phyloP scores from a whole-genome alignment of 1,284 basidiomycete species.

The Veloboletus limbatus region DNA sequence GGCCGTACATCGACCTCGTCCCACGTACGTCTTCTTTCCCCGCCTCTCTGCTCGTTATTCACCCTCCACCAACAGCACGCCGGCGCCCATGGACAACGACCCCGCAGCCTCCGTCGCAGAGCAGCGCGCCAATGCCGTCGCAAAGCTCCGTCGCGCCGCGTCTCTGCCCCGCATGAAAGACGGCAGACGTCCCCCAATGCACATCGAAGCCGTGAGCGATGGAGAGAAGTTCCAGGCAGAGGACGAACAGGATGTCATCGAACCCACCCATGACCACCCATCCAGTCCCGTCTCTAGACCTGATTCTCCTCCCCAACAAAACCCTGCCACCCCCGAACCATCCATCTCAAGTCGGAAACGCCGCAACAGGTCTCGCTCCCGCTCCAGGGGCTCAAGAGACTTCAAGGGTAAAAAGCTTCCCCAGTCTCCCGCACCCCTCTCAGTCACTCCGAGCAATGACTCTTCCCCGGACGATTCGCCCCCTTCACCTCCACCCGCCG shows the following conservation, averaged over 20 bases:
- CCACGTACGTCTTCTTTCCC: accelerated
- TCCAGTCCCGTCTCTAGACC: constrained; percentile 19
- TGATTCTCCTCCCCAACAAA: constrained; percentile 21
- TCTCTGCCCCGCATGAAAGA: constrained; percentile 87
- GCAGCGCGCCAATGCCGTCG: constrained; percentile 80
- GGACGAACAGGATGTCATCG: constrained; percentile 27
- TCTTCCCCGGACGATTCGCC: constrained; percentile 67
- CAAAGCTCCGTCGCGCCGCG: constrained; percentile 85
- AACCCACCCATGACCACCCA: constrained; percentile 22
- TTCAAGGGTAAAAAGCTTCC: constrained; percentile 56
- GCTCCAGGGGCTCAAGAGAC: constrained; percentile 72
- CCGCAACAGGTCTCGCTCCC: constrained; percentile 70
- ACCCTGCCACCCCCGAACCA: constrained; percentile 36
- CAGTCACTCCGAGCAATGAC: constrained; percentile 49
- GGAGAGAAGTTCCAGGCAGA: constrained; percentile 58
- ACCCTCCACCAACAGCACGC: constrained; percentile 1
- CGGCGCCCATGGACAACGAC: constrained; percentile 41
- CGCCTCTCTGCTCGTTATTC: background rate
- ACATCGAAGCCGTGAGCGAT: constrained; percentile 72
- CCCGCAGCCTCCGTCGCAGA: constrained; percentile 55
- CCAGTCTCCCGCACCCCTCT: constrained; percentile 44
- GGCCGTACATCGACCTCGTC: constrained; percentile 10
- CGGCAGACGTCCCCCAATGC: constrained; percentile 80
- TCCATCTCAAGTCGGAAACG: constrained; percentile 49
- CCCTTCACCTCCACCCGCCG: constrained; percentile 35